phyloP scores from a whole-genome alignment of 805 yeast genomes.

The Nakazawaea anatomiae region DNA sequence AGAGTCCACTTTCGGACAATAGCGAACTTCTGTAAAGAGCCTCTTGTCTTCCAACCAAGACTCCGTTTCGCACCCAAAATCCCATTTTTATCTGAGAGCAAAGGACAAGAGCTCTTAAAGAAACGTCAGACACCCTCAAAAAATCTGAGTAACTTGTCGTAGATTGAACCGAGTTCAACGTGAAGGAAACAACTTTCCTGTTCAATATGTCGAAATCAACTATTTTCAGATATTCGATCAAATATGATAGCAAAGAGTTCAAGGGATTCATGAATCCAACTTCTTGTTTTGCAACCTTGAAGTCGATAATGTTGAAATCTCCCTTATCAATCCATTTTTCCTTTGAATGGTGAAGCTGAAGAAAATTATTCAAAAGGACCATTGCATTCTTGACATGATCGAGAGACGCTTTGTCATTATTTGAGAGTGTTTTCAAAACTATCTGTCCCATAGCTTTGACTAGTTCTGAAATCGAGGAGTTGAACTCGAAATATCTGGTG shows the following conservation, averaged over 20 bases:
- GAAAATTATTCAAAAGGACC: slow-evolving; percentile 25
- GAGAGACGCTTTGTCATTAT: slow-evolving; percentile 13
- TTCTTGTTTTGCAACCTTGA: slow-evolving; percentile 36
- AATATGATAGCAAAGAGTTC: slow-evolving; percentile 46
- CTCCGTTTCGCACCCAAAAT: slow-evolving; percentile 73
- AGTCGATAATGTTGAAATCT: slow-evolving; percentile 21
- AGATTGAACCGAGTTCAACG: slow-evolving; percentile 3
- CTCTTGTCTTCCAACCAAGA: slow-evolving; percentile 44
- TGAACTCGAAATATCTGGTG: slow-evolving; percentile 39
- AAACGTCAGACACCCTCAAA: slow-evolving; percentile 45
- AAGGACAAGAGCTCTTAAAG: slow-evolving; percentile 55
- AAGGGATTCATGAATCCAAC: slow-evolving; percentile 58
- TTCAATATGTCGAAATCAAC: slow-evolving; percentile 17
- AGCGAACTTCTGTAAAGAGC: slow-evolving; percentile 37
- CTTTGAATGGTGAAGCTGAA: slow-evolving; percentile 21
- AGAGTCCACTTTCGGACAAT: slow-evolving; percentile 33
- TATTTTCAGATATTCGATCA: slow-evolving; percentile 30
- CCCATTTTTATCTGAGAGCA: slow-evolving; percentile 57
- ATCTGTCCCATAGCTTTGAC: slow-evolving; percentile 20
- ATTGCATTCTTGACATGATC: slow-evolving; percentile 27
- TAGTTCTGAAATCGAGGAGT: slow-evolving; percentile 18
- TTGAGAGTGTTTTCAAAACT: slow-evolving; percentile 7
- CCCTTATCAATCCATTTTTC: slow-evolving; percentile 20
- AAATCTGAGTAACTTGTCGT: slow-evolving; percentile 25
- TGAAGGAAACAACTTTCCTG: slow-evolving; percentile 11